phyloP scores from a whole-genome alignment of 768 basidiomycete genomes.

The Xerocomus spinulosus region DNA sequence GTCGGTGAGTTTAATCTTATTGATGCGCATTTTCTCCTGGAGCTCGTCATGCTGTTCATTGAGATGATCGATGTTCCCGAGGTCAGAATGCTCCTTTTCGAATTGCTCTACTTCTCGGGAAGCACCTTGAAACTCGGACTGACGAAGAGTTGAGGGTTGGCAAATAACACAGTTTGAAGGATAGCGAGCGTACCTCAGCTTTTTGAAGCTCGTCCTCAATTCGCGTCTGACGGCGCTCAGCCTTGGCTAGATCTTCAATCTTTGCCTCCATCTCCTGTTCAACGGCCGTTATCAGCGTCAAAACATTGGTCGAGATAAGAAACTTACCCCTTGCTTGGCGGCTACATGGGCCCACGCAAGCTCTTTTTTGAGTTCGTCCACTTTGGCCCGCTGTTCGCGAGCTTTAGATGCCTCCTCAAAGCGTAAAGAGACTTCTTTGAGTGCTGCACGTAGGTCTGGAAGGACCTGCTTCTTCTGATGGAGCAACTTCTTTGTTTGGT shows the following conservation, averaged over 20 bases:
- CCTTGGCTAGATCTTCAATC: conserved; percentile 38
- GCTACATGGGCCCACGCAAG: conserved; percentile 85
- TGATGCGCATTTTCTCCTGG: conserved; percentile 40
- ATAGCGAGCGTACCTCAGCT: conserved; percentile 33
- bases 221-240: conserved; percentile 35
- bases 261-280: conserved; percentile 42
- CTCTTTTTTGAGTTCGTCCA: conserved; percentile 70
- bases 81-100: conserved; percentile 37
- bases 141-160: background rate
- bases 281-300: background rate
- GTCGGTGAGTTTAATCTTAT: conserved; percentile 40
- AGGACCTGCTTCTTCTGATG: conserved; percentile 70
- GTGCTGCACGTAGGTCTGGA: conserved; percentile 63
- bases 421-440: conserved; percentile 53
- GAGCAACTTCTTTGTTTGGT: conserved; percentile 60
- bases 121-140: conserved; percentile 34
- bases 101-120: conserved; percentile 33
- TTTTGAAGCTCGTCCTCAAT: conserved; percentile 36
- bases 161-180: background rate
- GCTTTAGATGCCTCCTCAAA: conserved; percentile 75
- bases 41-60: conserved; percentile 33
- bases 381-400: conserved; percentile 61
- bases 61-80: conserved; percentile 49
- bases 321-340: conserved; percentile 58
- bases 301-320: background rate